Evolutionary conservation across 768 basidiomycete species (phyloP), one percentile per base, ranked within the genome.

Genomic region (Pleurotus giganteus): DNA sequence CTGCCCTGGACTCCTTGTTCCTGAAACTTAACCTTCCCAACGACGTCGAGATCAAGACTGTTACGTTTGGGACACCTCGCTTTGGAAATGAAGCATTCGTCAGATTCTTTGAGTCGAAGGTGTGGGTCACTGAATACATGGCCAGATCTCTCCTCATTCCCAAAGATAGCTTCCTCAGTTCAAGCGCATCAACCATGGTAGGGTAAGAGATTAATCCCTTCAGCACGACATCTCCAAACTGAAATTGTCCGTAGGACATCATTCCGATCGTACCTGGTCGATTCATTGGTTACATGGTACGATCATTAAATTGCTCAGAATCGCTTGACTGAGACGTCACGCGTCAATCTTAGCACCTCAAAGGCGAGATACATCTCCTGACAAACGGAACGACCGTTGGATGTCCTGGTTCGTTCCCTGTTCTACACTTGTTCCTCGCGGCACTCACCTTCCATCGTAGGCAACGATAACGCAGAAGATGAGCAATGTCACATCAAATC

Each of bases 191-290:
- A 69, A 70, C 41, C 66, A 69, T 36, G 50, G 63, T 37, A 61
- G 63, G 19, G 68, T 63, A 21, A 24, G 52, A 9, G 54, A 47
- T 17, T 49, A 52, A 44, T 47, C 34, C 13, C 17, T 44, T 44
- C 37, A 49, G 28, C 2, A 17, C 13, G 12, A n/a, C 12, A 2
- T 26, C 15, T 24, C 11, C 17, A 27, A n/a, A 31, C 9, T 19
- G 26, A 39, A 27, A 27, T 44, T 19, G 27, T 60, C 49, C 17
- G 54, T 58, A 66, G 61, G 70, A 75, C 56, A 46, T 68, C 17
- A 68, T 82, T 32, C 80, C 80, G 24, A 78, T 76, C 49, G 66
- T 80, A 9, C 79, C 78, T n/a, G 74, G 70, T 2, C 70, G 69
- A 23, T 69, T 64, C 49, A 58, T 80, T 51, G 79, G 77, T 50